phyloP scores from a whole-genome alignment of 2,329 filamentous ascomycete genomes.

The Ploettnerulaceae sp. region DNA sequence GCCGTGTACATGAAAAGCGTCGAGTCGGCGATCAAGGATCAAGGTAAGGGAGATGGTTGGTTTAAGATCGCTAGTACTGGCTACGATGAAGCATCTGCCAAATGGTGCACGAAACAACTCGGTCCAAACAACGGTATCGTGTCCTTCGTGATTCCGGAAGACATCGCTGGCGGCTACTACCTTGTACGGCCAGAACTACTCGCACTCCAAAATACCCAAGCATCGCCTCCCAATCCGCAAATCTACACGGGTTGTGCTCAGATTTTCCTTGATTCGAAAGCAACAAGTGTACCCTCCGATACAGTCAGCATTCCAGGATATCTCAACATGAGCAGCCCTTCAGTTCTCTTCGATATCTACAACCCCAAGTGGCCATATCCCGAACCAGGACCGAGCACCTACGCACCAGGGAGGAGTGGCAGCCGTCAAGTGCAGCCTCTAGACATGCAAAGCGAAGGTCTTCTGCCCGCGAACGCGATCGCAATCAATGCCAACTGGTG shows the following conservation, averaged over 20 bases:
- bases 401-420: slow-evolving; percentile 4
- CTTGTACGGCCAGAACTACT: slow-evolving; percentile 67
- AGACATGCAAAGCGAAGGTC: slow-evolving; percentile 42
- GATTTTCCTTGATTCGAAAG: slow-evolving; percentile 54
- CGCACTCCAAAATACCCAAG: slow-evolving; percentile 58
- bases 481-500: slow-evolving; percentile 71
- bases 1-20: slow-evolving; percentile 71
- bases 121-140: slow-evolving; percentile 60
- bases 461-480: slow-evolving; percentile 52
- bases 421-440: not conserved
- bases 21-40: slow-evolving; percentile 45
- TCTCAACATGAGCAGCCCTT: slow-evolving; percentile 48
- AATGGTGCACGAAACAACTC: slow-evolving; percentile 69
- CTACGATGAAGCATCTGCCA: slow-evolving; percentile 48
- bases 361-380: slow-evolving; percentile 49
- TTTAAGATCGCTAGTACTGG: slow-evolving; percentile 38
- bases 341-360: slow-evolving; percentile 63
- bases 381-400: slow-evolving; percentile 49
- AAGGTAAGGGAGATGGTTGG: slow-evolving; percentile 63
- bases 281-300: slow-evolving; percentile 43
- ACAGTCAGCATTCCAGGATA: slow-evolving; percentile 64
- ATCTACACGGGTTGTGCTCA: slow-evolving; percentile 71
- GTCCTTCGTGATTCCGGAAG: slow-evolving; percentile 55
- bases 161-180: slow-evolving; percentile 61
- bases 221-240: slow-evolving; percentile 55